A percentile compares a stretch with the other conserved stretches of the same genome.
Conservation (phyloP, 73 alveolate species). For the Tetrahymena malaccensis region DNA sequence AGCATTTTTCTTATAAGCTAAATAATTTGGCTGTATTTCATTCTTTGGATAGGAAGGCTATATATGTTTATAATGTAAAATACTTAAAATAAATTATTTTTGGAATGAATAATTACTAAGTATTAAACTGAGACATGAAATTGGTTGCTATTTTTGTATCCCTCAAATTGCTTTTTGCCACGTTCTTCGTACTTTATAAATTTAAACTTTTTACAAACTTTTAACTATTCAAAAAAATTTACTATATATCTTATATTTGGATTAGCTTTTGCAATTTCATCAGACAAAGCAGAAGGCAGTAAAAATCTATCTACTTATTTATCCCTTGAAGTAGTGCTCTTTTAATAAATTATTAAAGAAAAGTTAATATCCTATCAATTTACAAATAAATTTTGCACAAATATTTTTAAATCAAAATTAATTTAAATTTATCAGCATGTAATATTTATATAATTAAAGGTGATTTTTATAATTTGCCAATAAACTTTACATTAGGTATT, state of each 20-base stretch:
- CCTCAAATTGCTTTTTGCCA: background rate
- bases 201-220: background rate
- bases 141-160: background rate
- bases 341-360: background rate
- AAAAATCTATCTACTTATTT: background rate
- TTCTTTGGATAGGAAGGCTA: background rate
- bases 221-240: background rate
- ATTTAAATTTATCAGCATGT: too few relatives aligned
- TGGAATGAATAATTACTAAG: background rate
- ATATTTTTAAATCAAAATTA: too few relatives aligned
- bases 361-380: background rate
- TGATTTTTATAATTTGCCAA: too few relatives aligned
- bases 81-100: background rate
- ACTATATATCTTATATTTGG: background rate
- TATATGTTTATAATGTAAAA: too few relatives aligned
- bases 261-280: background rate
- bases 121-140: background rate
- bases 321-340: background rate
- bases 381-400: too few relatives aligned
- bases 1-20: background rate
- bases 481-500: background rate
- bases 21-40: background rate
- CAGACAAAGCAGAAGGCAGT: background rate
- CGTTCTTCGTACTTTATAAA: background rate
- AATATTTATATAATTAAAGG: too few relatives aligned